Evolutionary conservation across 441 rosid species (phyloP).

Genomic region (Arabidopsis hybrid): DNA sequence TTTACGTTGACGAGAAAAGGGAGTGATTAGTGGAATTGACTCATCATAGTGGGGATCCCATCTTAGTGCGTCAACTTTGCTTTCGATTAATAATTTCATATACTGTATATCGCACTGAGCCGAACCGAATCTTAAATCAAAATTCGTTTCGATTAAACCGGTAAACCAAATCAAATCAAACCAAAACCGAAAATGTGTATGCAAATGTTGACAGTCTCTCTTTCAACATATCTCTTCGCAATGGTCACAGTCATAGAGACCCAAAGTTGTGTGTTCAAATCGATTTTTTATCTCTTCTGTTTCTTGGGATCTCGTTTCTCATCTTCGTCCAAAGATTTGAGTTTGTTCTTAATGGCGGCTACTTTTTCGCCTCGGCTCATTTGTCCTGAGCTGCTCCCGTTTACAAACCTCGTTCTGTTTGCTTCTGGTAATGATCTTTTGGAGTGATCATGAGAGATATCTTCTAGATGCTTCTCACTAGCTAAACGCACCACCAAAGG

Average conservation of each 20-base stretch:
- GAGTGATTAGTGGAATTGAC: slow-evolving; percentile 27
- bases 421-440: slow-evolving; percentile 47
- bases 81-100: not conserved
- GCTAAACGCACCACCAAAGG: slow-evolving; percentile 87
- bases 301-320: slow-evolving; percentile 57
- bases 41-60: not conserved
- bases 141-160: not conserved
- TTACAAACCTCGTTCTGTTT: slow-evolving; percentile 45
- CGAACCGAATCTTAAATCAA: slow-evolving; percentile 4
- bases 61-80: slow-evolving; percentile 35
- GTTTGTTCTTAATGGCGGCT: slow-evolving; percentile 85
- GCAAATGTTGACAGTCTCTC: not conserved
- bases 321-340: slow-evolving; percentile 80
- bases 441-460: slow-evolving; percentile 47
- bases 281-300: slow-evolving; percentile 51
- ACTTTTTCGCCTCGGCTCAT: slow-evolving; percentile 73
- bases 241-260: not conserved
- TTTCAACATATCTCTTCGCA: not conserved
- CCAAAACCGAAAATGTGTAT: not conserved
- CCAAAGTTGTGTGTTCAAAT: not conserved
- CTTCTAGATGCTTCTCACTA: slow-evolving; percentile 68
- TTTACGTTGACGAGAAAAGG: slow-evolving; percentile 15
- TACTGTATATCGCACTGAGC: not conserved
- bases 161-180: slow-evolving; percentile 2
- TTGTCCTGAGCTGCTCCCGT: slow-evolving; percentile 58